Evolutionary conservation across 805 yeast species (phyloP).

Genomic region (Zygotorulaspora florentina): DNA sequence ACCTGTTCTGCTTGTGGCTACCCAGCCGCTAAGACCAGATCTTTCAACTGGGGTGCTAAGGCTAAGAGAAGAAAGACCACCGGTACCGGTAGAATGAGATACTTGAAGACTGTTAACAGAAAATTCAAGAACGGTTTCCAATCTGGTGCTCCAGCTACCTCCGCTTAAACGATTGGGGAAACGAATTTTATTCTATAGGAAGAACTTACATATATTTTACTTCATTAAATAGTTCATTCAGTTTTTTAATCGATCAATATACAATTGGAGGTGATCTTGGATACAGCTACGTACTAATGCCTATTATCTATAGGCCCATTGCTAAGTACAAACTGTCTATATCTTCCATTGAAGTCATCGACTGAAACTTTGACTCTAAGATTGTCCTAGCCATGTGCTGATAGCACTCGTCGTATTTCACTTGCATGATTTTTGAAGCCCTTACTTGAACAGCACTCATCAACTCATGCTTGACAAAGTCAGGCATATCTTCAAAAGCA

Average conservation of each 20-base stretch:
- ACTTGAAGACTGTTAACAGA: conserved; percentile 96
- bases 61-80: conserved; percentile 99
- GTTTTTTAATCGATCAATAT: conserved; percentile 3
- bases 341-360: conserved; percentile 68
- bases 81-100: conserved; percentile 99
- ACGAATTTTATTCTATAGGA: conserved; percentile 5
- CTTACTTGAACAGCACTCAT: conserved; percentile 36
- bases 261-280: conserved; percentile 1
- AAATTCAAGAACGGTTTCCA: conserved; percentile 99
- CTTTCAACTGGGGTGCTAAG: conserved; percentile 98
- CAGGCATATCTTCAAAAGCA: conserved; percentile 45
- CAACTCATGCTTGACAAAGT: conserved; percentile 35
- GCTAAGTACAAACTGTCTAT: conserved; percentile 70
- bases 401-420: conserved; percentile 17
- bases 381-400: conserved; percentile 69
- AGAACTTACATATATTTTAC: conserved; percentile 7
- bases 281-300: too few species aligned
- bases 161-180: conserved; percentile 45
- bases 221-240: conserved; percentile 10
- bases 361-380: conserved; percentile 41
- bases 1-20: conserved; percentile 98
- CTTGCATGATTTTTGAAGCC: conserved; percentile 24
- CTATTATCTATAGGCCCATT: conserved; percentile 42
- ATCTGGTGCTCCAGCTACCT: conserved; percentile 62
- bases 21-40: conserved; percentile 99